Conservation (phyloP, 2,329 filamentous ascomycete species). For the Pseudocercospora crystallina region DNA sequence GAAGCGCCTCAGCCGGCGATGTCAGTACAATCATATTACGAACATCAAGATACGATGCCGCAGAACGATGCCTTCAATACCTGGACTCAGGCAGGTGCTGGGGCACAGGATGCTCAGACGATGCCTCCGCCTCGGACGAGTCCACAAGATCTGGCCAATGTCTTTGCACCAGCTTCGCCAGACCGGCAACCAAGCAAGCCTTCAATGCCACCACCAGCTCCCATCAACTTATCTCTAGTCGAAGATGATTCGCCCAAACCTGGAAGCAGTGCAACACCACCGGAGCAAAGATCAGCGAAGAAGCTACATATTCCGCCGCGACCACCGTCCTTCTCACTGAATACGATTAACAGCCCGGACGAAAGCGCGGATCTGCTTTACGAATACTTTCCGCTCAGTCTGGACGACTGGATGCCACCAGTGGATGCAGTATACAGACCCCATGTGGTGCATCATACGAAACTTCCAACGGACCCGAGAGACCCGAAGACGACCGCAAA, state of each 20-base stretch:
- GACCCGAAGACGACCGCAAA: slow-evolving; percentile 36
- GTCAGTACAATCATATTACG: slow-evolving; percentile 41
- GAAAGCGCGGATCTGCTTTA: slow-evolving; percentile 84
- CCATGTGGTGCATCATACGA: slow-evolving; percentile 89
- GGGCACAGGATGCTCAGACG: slow-evolving; percentile 39
- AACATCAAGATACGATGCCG: slow-evolving; percentile 39
- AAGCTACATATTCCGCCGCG: slow-evolving; percentile 36
- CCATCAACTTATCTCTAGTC: slow-evolving; percentile 56
- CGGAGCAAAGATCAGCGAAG: slow-evolving; percentile 26
- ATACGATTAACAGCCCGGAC: slow-evolving; percentile 60
- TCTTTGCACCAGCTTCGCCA: slow-evolving; percentile 48
- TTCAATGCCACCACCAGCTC: slow-evolving; percentile 43
- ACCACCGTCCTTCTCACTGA: slow-evolving; percentile 48
- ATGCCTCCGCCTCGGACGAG: slow-evolving; percentile 36
- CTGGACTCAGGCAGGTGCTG: slow-evolving; percentile 36
- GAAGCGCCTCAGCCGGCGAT: slow-evolving; percentile 40
- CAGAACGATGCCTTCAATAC: slow-evolving; percentile 45
- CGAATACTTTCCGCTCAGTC: slow-evolving; percentile 87
- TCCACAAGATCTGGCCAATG: slow-evolving; percentile 16
- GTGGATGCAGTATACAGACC: slow-evolving; percentile 88
- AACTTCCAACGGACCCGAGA: slow-evolving; percentile 48
- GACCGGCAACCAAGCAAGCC: slow-evolving; percentile 45
- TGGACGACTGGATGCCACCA: slow-evolving; percentile 91
- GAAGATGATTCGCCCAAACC: slow-evolving; percentile 53
- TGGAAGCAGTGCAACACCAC: slow-evolving; percentile 22